Percentiles rank a stretch among this genome's conserved stretches.
phyloP scores from a whole-genome alignment of 768 basidiomycete genomes.

The Scleroderma bovista region DNA sequence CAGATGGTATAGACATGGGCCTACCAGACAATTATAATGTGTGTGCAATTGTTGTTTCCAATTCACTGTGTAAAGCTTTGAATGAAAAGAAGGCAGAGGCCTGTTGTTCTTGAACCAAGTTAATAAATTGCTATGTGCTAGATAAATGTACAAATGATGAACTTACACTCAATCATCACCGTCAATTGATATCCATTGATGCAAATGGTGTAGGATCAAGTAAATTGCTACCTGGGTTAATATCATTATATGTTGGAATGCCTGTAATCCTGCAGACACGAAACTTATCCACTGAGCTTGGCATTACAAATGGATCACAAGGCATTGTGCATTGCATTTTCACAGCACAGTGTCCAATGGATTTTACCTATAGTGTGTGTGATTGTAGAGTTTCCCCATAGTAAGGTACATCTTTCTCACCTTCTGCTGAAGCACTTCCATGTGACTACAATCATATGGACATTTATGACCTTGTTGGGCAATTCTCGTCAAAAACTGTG shows the following conservation, averaged over 20 bases:
- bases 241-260: slow-evolving; percentile 26
- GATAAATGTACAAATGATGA: no score
- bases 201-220: background rate
- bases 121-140: background rate
- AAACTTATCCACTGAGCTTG: slow-evolving; percentile 28
- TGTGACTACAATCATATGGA: slow-evolving; percentile 11
- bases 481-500: background rate
- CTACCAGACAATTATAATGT: background rate
- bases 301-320: slow-evolving; percentile 26
- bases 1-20: background rate
- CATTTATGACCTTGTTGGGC: background rate
- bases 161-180: no score
- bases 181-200: background rate
- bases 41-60: slow-evolving; percentile 2
- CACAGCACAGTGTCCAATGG: background rate
- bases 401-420: slow-evolving; percentile 8
- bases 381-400: slow-evolving; percentile 9
- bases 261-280: slow-evolving; percentile 20
- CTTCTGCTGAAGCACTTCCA: slow-evolving; percentile 15
- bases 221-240: slow-evolving; percentile 11
- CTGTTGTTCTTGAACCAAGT: no score
- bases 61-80: background rate
- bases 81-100: background rate
- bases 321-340: slow-evolving; percentile 15
- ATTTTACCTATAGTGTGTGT: background rate